Conservation (phyloP, 2,329 filamentous ascomycete genomes). For the Alternaria triticimaculans region DNA sequence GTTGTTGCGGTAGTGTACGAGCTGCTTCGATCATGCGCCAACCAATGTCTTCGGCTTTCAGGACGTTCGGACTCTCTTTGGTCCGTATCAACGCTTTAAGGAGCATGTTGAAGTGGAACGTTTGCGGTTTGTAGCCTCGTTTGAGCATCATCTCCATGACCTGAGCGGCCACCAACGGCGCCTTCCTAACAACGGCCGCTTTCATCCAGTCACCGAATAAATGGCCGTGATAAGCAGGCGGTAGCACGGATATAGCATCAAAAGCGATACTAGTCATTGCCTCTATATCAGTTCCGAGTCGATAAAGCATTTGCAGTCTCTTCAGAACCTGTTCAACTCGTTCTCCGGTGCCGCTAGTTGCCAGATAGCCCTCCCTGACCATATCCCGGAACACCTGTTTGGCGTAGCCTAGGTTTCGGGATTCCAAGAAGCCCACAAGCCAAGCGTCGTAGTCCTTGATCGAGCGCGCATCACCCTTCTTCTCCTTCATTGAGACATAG, state of each 20-base stretch:
- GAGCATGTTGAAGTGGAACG: slow-evolving; percentile 81
- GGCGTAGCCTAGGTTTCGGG: slow-evolving; percentile 69
- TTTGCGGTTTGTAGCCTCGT: slow-evolving; percentile 70
- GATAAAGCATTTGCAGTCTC: slow-evolving; percentile 37
- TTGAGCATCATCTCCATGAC: slow-evolving; percentile 79
- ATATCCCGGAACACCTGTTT: slow-evolving; percentile 85
- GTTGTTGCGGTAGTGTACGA: not conserved
- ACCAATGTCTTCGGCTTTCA: slow-evolving; percentile 45
- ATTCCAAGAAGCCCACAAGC: slow-evolving; percentile 72
- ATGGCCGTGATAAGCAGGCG: slow-evolving; percentile 70
- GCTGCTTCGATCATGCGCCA: slow-evolving; percentile 45
- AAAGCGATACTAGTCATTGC: slow-evolving; percentile 39
- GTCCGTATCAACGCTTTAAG: slow-evolving; percentile 77
- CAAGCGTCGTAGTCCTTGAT: slow-evolving; percentile 80
- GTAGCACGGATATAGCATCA: slow-evolving; percentile 59
- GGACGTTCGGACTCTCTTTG: slow-evolving; percentile 18
- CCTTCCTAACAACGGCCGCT: slow-evolving; percentile 72
- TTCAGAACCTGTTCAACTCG: slow-evolving; percentile 28
- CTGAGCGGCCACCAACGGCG: slow-evolving; percentile 68
- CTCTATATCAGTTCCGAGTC: slow-evolving; percentile 36
- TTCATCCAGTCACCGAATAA: slow-evolving; percentile 91
- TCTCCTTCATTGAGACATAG: slow-evolving; percentile 64
- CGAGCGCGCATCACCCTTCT: slow-evolving; percentile 65
- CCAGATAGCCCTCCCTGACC: slow-evolving; percentile 66
- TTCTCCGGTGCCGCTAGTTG: slow-evolving; percentile 49